A percentile compares a stretch with the other conserved stretches of the same genome.
Evolutionary conservation across 225 moss, liverwort and hornwort genomes (phyloP).

Genomic region (Antitrichia curtipendula): DNA sequence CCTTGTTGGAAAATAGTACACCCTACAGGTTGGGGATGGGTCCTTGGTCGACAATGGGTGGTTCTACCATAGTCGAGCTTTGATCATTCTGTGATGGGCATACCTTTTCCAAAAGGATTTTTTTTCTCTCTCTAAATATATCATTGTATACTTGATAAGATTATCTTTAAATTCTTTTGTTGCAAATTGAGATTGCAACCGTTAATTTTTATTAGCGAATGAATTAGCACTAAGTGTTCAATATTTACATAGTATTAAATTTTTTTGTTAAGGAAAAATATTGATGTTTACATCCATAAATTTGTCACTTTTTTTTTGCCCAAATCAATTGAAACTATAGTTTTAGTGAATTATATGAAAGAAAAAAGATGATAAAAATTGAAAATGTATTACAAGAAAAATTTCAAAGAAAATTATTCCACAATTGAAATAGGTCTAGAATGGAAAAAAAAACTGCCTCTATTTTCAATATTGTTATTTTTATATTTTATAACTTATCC

Average conservation of each 20-base stretch:
- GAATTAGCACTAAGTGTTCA: not conserved
- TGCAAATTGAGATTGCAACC: not conserved
- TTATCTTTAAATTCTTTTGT: not conserved
- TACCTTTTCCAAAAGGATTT: not conserved
- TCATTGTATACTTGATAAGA: not conserved
- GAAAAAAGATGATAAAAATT: not conserved
- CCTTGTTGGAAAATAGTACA: too few relatives aligned
- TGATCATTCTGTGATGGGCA: not conserved
- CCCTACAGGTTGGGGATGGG: too few relatives aligned
- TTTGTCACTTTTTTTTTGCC: not conserved
- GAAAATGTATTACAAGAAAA: not conserved
- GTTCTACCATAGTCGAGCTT: not conserved
- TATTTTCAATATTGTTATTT: not conserved
- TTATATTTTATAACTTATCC: too few relatives aligned
- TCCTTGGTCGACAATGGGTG: too few relatives aligned
- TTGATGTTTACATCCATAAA: not conserved
- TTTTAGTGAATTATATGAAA: not conserved
- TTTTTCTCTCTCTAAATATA: not conserved
- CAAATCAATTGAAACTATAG: not conserved
- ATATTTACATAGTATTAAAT: not conserved
- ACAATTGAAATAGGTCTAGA: not conserved
- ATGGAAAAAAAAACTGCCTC: not conserved
- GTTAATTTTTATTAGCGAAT: not conserved
- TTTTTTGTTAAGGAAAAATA: fast-evolving
- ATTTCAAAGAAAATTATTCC: not conserved